Evolutionary conservation across 495 filamentous ascomycete genomes (phyloP), one percentile per base, ranked within the genome.

Genomic region (Tuber microsphaerosporum): DNA sequence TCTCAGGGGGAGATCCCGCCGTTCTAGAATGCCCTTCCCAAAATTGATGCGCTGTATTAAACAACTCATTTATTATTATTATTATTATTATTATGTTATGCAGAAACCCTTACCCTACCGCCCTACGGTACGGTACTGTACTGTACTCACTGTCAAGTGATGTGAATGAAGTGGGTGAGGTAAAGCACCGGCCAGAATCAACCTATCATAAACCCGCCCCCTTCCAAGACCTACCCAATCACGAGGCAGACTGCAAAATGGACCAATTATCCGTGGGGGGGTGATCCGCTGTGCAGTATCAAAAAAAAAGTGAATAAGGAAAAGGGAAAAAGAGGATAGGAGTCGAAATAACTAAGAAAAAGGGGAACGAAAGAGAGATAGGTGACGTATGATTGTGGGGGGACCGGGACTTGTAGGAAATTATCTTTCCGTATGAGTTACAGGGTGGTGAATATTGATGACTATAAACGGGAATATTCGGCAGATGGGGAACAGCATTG

Each of bases 71-170:
- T 19, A 65, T 34, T 34, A 61, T 2, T 41, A 43, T 43, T 10
- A 42, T 42, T 10, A 7, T 4, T 43, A 43, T 43, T 10, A 9
- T 43, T 43, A 12, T 12, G 10, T 34, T 65, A 65, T 65, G 56
- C 56, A 16, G 12, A 65, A 65, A 65, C 56, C 56, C 56, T 65
- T 65, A 65, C 56, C 56, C 56, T 65, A 34, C 26, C 56, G n/a
- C 51, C 51, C 51, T 61, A 12, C 42, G 0, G 42, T 43, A 61
- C 26, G 0, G 42, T 43, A 61, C 26, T 10, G 42, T 43, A 61
- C 26, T 12, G 42, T 43, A 61, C 26, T 10, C 26, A 65, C 26
- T 3, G 31, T 26, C 51, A 34, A 65, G 56, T 65, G 56, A 65
- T 31, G 26, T 34, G 26, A 17, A 6, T 43, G 9, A 43, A 34